A percentile compares a stretch with the other conserved stretches of the same genome.
Evolutionary conservation across 176 grass and related monocot species (phyloP).

Genomic region (Oryza brachyantha): DNA sequence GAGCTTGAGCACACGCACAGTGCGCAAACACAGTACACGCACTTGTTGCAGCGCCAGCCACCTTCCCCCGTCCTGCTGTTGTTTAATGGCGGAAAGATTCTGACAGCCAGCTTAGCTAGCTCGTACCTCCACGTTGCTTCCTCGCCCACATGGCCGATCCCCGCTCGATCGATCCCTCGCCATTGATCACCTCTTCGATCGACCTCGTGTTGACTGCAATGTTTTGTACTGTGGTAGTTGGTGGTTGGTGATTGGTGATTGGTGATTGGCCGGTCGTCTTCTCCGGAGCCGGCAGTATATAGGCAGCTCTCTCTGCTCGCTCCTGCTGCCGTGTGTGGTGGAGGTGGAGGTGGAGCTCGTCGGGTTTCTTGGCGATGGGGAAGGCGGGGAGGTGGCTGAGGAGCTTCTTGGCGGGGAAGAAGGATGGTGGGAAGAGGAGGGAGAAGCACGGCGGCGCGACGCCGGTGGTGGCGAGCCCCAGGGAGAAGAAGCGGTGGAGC

Average conservation of each 20-base stretch:
- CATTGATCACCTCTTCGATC: conserved; percentile 5
- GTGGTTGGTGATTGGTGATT: conserved; percentile 17
- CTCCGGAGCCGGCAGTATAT: not conserved
- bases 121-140: conserved; percentile 32
- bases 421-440: not conserved
- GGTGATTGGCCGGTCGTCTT: not conserved
- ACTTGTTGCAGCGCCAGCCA: not conserved
- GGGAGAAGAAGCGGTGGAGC: conserved; percentile 84
- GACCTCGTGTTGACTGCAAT: conserved; percentile 2
- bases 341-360: not conserved
- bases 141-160: conserved; percentile 32
- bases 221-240: not conserved
- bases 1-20: not conserved
- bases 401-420: conserved; percentile 48
- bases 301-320: no score
- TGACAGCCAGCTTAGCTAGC: conserved; percentile 5
- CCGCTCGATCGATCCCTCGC: conserved; percentile 3
- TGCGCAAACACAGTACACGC: conserved; percentile 3
- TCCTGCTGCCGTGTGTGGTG: not conserved
- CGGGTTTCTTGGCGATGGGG: conserved; percentile 40
- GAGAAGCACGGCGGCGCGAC: conserved; percentile 31
- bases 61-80: not conserved
- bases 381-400: conserved; percentile 80
- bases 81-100: conserved; percentile 31
- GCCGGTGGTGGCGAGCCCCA: conserved; percentile 1